phyloP scores from a whole-genome alignment of 805 yeast species.

The Candida endomychidarum region DNA sequence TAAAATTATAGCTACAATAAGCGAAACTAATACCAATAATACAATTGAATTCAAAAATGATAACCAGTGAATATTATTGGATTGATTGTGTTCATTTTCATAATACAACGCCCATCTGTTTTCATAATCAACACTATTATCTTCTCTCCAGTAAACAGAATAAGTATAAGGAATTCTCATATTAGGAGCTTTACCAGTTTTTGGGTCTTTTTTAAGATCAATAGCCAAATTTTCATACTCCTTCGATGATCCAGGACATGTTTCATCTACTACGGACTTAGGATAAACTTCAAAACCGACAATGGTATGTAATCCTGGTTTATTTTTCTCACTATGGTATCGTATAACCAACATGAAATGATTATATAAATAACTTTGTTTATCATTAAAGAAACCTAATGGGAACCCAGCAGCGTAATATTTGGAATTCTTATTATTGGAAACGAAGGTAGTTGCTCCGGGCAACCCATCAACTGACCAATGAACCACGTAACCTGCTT shows the following conservation, averaged over 20 bases:
- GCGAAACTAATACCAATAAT: slow-evolving; percentile 58
- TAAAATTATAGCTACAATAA: slow-evolving; percentile 65
- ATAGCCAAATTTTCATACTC: slow-evolving; percentile 58
- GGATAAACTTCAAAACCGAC: slow-evolving; percentile 93
- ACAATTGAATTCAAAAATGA: slow-evolving; percentile 72
- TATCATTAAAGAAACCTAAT: slow-evolving; percentile 66
- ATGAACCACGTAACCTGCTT: slow-evolving; percentile 72
- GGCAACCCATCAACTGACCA: slow-evolving; percentile 86
- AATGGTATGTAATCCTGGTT: slow-evolving; percentile 49
- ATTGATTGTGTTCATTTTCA: slow-evolving; percentile 49
- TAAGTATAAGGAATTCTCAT: slow-evolving; percentile 72
- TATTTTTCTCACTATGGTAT: slow-evolving; percentile 51
- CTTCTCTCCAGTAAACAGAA: slow-evolving; percentile 88
- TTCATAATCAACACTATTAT: slow-evolving; percentile 59
- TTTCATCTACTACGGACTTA: slow-evolving; percentile 63
- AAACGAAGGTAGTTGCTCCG: slow-evolving; percentile 79
- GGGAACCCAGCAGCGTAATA: slow-evolving; percentile 89
- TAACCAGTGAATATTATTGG: slow-evolving; percentile 68
- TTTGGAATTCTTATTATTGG: slow-evolving; percentile 55
- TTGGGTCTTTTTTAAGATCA: slow-evolving; percentile 32
- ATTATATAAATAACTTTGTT: slow-evolving; percentile 61
- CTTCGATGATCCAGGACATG: slow-evolving; percentile 74
- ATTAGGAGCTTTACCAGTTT: slow-evolving; percentile 22
- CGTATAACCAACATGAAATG: slow-evolving; percentile 81
- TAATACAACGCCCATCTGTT: slow-evolving; percentile 75